Evolutionary conservation across 768 basidiomycete species (phyloP).

Genomic region (Suillus weaverae): DNA sequence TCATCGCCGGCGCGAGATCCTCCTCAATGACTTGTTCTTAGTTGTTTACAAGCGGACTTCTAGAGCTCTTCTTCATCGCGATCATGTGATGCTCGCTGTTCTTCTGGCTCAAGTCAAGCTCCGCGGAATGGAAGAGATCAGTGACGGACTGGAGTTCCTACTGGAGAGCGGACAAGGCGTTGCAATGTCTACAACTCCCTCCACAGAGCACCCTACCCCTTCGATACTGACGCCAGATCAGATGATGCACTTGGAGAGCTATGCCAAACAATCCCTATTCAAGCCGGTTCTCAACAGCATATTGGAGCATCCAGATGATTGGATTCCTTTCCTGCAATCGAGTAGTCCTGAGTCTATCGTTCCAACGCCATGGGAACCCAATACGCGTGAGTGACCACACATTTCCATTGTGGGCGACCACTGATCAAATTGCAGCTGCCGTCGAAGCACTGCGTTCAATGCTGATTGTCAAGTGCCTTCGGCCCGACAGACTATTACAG

Average conservation of each 20-base stretch:
- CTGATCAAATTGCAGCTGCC: constrained; percentile 48
- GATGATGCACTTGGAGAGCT: constrained; percentile 62
- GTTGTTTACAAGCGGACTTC: constrained; percentile 87
- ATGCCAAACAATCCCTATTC: constrained; percentile 74
- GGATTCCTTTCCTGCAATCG: constrained; percentile 72
- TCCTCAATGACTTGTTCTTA: constrained; percentile 87
- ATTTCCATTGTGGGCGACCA: neutral
- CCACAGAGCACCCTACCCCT: constrained; percentile 40
- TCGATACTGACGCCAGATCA: constrained; percentile 66
- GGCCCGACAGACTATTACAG: constrained; percentile 89
- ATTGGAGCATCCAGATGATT: constrained; percentile 58
- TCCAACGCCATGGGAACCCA: constrained; percentile 78
- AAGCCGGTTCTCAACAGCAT: constrained; percentile 71
- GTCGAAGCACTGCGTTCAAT: constrained; percentile 74
- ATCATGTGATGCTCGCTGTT: constrained; percentile 88
- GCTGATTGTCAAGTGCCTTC: constrained; percentile 84
- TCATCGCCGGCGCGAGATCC: constrained; percentile 68
- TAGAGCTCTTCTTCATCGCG: constrained; percentile 83
- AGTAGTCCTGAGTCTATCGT: constrained; percentile 64
- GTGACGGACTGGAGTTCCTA: constrained; percentile 88
- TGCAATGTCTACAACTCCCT: constrained; percentile 32
- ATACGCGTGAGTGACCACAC: constrained; percentile 59
- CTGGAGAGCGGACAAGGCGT: constrained; percentile 80
- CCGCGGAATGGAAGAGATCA: constrained; percentile 73
- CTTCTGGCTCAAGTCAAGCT: constrained; percentile 88